phyloP scores from a whole-genome alignment of 2,329 filamentous ascomycete species.

The Trichoderma polysporum region DNA sequence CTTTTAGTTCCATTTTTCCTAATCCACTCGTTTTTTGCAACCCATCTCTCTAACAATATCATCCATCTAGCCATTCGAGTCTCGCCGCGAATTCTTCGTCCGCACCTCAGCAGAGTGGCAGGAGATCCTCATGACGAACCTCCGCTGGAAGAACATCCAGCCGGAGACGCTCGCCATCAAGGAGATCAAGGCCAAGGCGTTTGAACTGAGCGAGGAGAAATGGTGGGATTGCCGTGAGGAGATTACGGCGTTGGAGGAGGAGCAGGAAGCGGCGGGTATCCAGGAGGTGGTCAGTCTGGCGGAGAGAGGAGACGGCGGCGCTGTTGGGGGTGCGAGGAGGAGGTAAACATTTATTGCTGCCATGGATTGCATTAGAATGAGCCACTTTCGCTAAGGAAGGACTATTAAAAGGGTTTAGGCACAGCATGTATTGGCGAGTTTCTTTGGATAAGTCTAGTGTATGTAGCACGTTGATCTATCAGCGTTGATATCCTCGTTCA shows the following conservation, averaged over 20 bases:
- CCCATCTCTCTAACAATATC: not conserved
- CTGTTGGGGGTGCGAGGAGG: conserved; percentile 35
- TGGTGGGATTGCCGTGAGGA: conserved; percentile 99
- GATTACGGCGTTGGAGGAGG: conserved; percentile 85
- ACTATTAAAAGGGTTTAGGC: not conserved
- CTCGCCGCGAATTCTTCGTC: conserved; percentile 85
- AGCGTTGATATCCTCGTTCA: not conserved
- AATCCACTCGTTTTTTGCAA: no score
- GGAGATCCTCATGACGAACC: conserved; percentile 72
- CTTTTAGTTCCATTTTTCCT: not conserved
- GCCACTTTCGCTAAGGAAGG: no score
- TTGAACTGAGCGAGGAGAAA: conserved; percentile 88
- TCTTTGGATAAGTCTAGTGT: not conserved
- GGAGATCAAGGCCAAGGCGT: conserved; percentile 88
- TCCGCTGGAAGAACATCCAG: conserved; percentile 66
- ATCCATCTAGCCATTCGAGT: conserved; percentile 74
- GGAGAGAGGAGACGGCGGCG: conserved; percentile 62
- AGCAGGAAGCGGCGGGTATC: conserved; percentile 93
- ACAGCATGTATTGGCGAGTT: not conserved
- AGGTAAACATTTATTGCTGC: conserved; percentile 26
- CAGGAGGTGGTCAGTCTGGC: conserved; percentile 88
- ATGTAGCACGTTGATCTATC: not conserved
- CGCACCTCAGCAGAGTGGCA: conserved; percentile 91
- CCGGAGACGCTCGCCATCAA: conserved; percentile 74
- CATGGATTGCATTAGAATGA: no score